Percentiles rank a stretch among this genome's conserved stretches.
These are phyloP conservation scores for Rubus parviflorus DNA, from an alignment of 306 rosid genomes.

Conservation along the genomic window DNA sequence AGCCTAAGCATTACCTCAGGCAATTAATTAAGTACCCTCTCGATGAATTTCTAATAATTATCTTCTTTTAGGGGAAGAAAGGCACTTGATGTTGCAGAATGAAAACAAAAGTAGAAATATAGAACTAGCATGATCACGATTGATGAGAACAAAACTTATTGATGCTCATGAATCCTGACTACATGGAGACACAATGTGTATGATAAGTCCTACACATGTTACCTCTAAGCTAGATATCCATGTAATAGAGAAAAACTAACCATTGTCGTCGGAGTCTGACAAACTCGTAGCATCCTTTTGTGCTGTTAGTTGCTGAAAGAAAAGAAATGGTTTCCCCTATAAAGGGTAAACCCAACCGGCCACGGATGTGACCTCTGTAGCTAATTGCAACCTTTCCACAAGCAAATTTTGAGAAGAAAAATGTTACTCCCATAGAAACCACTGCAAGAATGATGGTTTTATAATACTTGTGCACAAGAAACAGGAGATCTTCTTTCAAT, in stretches of 20 bases:
- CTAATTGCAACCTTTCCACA: constrained; percentile 33
- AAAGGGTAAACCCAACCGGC: constrained; percentile 61
- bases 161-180: neutral
- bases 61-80: neutral
- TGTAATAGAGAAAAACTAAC: constrained; percentile 40
- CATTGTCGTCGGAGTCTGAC: constrained; percentile 64
- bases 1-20: neutral
- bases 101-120: neutral
- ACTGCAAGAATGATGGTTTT: constrained; percentile 33
- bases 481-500: constrained; percentile 37
- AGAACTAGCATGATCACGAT: neutral
- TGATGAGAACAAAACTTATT: neutral
- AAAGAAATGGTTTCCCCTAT: constrained; percentile 70
- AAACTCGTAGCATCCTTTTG: constrained; percentile 73
- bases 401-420: constrained; percentile 40
- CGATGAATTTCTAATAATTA: neutral
- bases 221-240: neutral
- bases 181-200: neutral
- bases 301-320: constrained; percentile 62
- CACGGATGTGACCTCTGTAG: constrained; percentile 45
- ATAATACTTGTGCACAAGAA: constrained; percentile 31
- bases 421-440: constrained; percentile 37
- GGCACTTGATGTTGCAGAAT: neutral
- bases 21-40: neutral
- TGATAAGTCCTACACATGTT: neutral